Conservation (phyloP, 2,329 filamentous ascomycete genomes). For the Trichoderma breve region DNA sequence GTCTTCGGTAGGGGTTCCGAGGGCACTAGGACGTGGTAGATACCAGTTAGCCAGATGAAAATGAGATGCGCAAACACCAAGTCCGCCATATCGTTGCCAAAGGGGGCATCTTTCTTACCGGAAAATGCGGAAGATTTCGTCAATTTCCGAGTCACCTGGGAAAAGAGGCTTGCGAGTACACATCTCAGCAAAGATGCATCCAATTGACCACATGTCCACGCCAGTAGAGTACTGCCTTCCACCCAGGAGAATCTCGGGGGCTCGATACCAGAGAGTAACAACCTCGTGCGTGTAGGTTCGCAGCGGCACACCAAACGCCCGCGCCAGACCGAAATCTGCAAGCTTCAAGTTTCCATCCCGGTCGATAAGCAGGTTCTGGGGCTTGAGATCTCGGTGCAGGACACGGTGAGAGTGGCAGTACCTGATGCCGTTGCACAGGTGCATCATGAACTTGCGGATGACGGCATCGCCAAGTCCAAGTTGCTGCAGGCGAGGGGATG, state of each 20-base stretch:
- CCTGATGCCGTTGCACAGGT: slow-evolving; percentile 77
- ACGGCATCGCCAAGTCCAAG: slow-evolving; percentile 75
- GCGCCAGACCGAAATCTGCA: slow-evolving; percentile 84
- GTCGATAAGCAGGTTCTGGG: slow-evolving; percentile 85
- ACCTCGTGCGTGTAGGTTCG: slow-evolving; percentile 94
- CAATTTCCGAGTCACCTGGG: slow-evolving; percentile 74
- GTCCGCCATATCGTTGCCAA: not conserved
- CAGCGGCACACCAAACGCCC: slow-evolving; percentile 87
- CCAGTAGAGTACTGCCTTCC: slow-evolving; percentile 91
- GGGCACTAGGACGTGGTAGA: slow-evolving; percentile 47
- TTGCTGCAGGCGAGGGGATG: slow-evolving; percentile 59
- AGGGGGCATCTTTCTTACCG: slow-evolving; percentile 48
- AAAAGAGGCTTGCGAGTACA: slow-evolving; percentile 90
- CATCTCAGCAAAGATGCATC: slow-evolving; percentile 96
- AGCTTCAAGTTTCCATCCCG: slow-evolving; percentile 85
- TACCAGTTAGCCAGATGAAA: not conserved
- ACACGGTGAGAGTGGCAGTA: slow-evolving; percentile 90
- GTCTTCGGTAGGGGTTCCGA: slow-evolving; percentile 79
- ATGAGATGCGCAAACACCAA: not conserved
- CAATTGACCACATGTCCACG: slow-evolving; percentile 94
- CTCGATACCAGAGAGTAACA: slow-evolving; percentile 89
- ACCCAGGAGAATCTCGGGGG: slow-evolving; percentile 86
- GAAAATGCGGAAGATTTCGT: slow-evolving; percentile 59
- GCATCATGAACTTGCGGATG: slow-evolving; percentile 90
- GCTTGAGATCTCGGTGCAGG: slow-evolving; percentile 84